These are phyloP conservation scores for Backusella luteola DNA, from an alignment of 192 early-diverging fungal species.

Conservation along the genomic window DNA sequence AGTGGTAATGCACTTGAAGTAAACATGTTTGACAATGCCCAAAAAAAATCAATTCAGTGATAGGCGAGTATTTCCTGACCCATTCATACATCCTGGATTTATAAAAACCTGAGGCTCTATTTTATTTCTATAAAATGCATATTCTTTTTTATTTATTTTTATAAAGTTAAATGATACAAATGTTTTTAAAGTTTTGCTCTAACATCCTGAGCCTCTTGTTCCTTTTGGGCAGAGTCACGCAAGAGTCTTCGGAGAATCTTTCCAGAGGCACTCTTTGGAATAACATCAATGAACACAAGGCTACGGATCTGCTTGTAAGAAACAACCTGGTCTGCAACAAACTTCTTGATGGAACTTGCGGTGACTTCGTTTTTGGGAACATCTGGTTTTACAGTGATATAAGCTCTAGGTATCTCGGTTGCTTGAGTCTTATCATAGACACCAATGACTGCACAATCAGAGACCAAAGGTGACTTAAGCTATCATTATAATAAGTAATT, in stretches of 20 bases:
- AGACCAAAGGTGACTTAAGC: slow-evolving; percentile 61
- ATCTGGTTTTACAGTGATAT: slow-evolving; percentile 58
- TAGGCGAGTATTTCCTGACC: too few species aligned
- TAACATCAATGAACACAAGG: slow-evolving; percentile 68
- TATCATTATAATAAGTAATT: too few species aligned
- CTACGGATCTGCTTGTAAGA: slow-evolving; percentile 78
- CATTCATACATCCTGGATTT: neutral
- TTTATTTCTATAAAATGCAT: neutral
- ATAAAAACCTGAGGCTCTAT: neutral
- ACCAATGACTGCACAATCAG: slow-evolving; percentile 70
- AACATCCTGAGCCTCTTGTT: neutral
- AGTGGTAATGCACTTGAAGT: too few species aligned
- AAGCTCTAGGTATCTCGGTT: slow-evolving; percentile 80
- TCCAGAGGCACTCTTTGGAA: slow-evolving; percentile 78
- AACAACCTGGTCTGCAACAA: slow-evolving; percentile 61
- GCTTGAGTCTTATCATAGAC: slow-evolving; percentile 60
- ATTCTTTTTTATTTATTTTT: neutral
- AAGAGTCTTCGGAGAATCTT: slow-evolving; percentile 69
- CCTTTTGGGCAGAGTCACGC: neutral
- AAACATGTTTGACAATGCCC: too few species aligned
- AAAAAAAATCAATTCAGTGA: too few species aligned
- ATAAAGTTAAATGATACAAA: neutral
- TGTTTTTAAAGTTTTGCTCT: slow-evolving; percentile 14
- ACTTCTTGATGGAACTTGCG: slow-evolving; percentile 46
- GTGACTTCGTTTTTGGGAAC: slow-evolving; percentile 18